phyloP scores from a whole-genome alignment of 2,329 filamentous ascomycete species.

The Coniosporium tulheliwenetii region DNA sequence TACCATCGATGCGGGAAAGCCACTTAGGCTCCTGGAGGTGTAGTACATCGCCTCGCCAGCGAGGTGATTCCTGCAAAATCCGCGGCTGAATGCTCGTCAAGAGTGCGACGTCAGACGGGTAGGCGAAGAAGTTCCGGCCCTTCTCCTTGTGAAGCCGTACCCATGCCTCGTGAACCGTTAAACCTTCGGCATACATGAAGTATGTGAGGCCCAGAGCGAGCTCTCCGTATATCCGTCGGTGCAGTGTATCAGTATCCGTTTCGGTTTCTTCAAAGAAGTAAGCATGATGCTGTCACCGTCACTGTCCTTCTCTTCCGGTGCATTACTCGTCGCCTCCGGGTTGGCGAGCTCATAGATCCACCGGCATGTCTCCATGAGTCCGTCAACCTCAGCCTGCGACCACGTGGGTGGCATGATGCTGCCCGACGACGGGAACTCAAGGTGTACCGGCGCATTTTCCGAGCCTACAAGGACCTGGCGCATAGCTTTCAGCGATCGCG shows the following conservation, averaged over 20 bases:
- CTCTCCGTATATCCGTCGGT: constrained; percentile 94
- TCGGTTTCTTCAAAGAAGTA: constrained; percentile 14
- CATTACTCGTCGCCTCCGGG: constrained; percentile 31
- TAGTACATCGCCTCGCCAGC: constrained; percentile 27
- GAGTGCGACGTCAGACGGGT: constrained; percentile 74
- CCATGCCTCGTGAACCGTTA: constrained; percentile 74
- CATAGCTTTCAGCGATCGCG: constrained; percentile 47
- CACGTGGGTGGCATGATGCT: constrained; percentile 75
- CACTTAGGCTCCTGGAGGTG: constrained; percentile 56
- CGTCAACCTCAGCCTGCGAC: constrained; percentile 69
- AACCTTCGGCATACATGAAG: constrained; percentile 78
- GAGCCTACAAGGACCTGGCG: constrained; percentile 36
- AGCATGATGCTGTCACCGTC: constrained; percentile 44
- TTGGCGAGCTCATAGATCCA: constrained; percentile 82
- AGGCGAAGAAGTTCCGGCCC: constrained; percentile 89
- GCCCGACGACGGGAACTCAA: constrained; percentile 90
- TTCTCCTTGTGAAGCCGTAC: constrained; percentile 66
- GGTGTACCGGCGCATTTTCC: constrained; percentile 32
- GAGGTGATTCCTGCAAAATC: constrained; percentile 56
- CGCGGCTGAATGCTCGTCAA: constrained; percentile 63
- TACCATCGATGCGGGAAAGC: constrained; percentile 75
- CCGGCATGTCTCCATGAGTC: constrained; percentile 69
- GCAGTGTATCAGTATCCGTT: constrained; percentile 79
- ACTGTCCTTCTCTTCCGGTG: constrained; percentile 19
- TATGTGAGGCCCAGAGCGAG: constrained; percentile 81